phyloP scores from a whole-genome alignment of 1,139 yeast species.

The Geotrichum carabidarum region DNA sequence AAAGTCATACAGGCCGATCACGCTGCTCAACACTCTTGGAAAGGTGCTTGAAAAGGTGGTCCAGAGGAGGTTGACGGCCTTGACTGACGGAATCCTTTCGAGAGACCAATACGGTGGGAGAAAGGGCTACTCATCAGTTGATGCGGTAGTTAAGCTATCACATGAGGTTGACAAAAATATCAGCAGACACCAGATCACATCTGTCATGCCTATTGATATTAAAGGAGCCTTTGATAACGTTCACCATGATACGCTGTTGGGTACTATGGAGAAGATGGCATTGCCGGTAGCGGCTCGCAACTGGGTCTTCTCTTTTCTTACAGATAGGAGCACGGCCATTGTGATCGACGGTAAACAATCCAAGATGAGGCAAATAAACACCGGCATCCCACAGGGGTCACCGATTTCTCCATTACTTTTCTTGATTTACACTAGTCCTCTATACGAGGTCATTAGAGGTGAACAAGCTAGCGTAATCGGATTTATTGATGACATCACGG shows the following conservation, averaged over 20 bases:
- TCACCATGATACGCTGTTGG: conserved; percentile 16
- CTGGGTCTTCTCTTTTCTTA: conserved; percentile 16
- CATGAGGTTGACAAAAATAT: neutral
- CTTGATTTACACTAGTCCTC: conserved; percentile 21
- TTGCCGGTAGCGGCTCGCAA: conserved; percentile 12
- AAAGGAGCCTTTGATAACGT: conserved; percentile 24
- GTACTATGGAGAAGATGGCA: conserved; percentile 6
- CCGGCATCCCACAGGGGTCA: conserved; percentile 26
- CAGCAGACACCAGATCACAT: no score
- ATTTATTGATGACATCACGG: conserved; percentile 22
- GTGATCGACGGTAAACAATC: conserved; percentile 5
- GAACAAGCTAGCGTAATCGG: conserved; percentile 19
- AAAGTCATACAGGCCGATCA: conserved; percentile 17
- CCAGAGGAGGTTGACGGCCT: conserved; percentile 8
- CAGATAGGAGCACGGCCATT: conserved; percentile 4
- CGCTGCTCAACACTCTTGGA: conserved; percentile 18
- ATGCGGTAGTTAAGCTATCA: conserved; percentile 14
- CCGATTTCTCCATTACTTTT: conserved; percentile 24
- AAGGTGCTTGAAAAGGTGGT: conserved; percentile 20
- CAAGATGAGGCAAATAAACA: neutral
- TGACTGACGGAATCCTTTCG: conserved; percentile 11
- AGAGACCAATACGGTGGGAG: conserved; percentile 18
- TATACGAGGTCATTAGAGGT: conserved; percentile 19
- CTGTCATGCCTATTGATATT: no score
- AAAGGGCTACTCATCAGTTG: conserved; percentile 19